These are phyloP conservation scores for Nasturtium officinale DNA, from an alignment of 345 rosid genomes.

Conservation along the genomic window DNA sequence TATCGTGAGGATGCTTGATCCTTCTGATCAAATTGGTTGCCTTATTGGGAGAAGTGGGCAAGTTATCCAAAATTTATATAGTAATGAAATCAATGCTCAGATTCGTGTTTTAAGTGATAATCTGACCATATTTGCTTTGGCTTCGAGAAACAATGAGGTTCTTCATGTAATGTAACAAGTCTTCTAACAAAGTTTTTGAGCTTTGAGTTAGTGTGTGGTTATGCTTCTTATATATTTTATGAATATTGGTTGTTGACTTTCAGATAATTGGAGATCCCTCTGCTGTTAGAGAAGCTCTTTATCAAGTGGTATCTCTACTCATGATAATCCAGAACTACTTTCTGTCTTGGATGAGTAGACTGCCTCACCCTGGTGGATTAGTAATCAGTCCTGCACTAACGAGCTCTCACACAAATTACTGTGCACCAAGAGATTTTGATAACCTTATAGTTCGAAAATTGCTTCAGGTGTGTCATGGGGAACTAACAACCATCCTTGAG, in stretches of 20 bases:
- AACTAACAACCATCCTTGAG: no score
- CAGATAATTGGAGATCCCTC: constrained; percentile 61
- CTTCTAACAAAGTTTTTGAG: background rate
- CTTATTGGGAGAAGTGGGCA: constrained; percentile 74
- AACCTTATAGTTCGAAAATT: no score
- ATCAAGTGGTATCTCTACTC: constrained; percentile 57
- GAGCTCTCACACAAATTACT: constrained; percentile 56
- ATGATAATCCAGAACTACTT: constrained; percentile 68
- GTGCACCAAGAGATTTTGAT: constrained; percentile 51
- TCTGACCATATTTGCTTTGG: constrained; percentile 60
- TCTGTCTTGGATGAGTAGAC: constrained; percentile 47
- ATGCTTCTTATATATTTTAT: constrained; percentile 14
- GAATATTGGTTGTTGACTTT: constrained; percentile 26
- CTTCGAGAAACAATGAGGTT: constrained; percentile 62
- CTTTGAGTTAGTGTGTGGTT: background rate
- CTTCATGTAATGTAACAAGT: constrained; percentile 55
- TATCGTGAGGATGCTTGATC: constrained; percentile 60
- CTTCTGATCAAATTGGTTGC: constrained; percentile 77
- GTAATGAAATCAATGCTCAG: constrained; percentile 59
- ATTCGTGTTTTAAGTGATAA: constrained; percentile 62
- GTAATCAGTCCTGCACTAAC: constrained; percentile 53
- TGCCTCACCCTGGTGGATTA: constrained; percentile 48
- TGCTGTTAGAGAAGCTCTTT: constrained; percentile 58
- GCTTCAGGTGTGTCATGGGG: no score
- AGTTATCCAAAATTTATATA: constrained; percentile 59